Evolutionary conservation across 345 rosid species (phyloP).

Genomic region (Dovyalis caffra): DNA sequence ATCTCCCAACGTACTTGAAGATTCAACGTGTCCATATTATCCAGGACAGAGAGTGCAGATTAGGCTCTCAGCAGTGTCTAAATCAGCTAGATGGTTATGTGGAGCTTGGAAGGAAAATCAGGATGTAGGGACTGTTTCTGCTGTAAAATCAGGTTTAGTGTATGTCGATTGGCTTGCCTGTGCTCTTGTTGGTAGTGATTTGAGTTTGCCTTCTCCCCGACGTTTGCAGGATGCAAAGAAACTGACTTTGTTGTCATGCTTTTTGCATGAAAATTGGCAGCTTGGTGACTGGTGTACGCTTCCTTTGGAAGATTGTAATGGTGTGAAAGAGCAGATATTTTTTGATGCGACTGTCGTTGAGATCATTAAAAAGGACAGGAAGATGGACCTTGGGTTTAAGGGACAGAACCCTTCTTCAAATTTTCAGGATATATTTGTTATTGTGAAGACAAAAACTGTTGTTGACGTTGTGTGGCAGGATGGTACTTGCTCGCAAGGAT

Average conservation of each 20-base stretch:
- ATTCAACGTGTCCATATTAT: conserved; percentile 58
- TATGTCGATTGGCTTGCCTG: conserved; percentile 84
- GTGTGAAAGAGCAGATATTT: conserved; percentile 22
- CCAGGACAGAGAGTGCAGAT: conserved; percentile 87
- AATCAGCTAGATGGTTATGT: conserved; percentile 73
- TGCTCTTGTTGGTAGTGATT: conserved; percentile 34
- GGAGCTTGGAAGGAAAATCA: conserved; percentile 63
- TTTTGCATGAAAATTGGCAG: conserved; percentile 83
- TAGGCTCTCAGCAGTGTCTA: conserved; percentile 44
- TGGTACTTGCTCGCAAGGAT: conserved; percentile 47
- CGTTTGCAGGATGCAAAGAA: conserved; percentile 52
- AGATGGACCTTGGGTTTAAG: conserved; percentile 36
- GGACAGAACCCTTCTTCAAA: conserved; percentile 30
- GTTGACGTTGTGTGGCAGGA: conserved; percentile 93
- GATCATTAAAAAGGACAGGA: conserved; percentile 17
- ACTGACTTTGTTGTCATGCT: conserved; percentile 59
- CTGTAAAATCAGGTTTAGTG: conserved; percentile 63
- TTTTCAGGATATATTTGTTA: conserved; percentile 46
- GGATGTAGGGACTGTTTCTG: conserved; percentile 63
- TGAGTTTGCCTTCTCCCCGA: conserved; percentile 44
- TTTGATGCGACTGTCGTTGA: conserved; percentile 23
- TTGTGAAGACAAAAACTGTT: conserved; percentile 58
- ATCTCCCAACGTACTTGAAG: conserved; percentile 61
- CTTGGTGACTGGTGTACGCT: conserved; percentile 93
- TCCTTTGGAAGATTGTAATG: conserved; percentile 35